These are phyloP conservation scores for Triticum timopheevii DNA, from an alignment of 176 grass and related monocot genomes.

Conservation along the genomic window DNA sequence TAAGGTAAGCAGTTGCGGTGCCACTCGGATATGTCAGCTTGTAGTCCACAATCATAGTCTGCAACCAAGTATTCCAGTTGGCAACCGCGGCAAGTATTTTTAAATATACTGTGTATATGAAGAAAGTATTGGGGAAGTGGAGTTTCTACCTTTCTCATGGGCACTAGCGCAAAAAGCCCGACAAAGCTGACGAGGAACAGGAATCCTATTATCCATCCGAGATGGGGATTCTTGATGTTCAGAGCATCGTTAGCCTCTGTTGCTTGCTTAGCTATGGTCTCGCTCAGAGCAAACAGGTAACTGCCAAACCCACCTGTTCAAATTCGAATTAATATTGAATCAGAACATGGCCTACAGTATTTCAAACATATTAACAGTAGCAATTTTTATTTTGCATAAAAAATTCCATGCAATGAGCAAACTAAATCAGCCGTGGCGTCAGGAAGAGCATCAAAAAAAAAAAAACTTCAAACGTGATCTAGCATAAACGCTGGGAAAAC, in stretches of 20 bases:
- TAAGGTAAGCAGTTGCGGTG: constrained; percentile 82
- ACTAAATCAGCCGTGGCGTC: background rate
- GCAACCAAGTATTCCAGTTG: constrained; percentile 26
- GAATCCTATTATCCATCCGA: constrained; percentile 62
- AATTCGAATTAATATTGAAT: background rate
- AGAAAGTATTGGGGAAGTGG: background rate
- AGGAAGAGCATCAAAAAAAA: background rate
- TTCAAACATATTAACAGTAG: background rate
- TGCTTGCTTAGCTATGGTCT: constrained; percentile 37
- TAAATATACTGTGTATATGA: background rate
- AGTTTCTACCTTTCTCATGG: constrained; percentile 48
- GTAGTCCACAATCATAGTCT: constrained; percentile 93
- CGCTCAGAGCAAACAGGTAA: constrained; percentile 54
- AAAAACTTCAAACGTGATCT: background rate
- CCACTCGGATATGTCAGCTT: constrained; percentile 90
- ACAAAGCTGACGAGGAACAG: constrained; percentile 60
- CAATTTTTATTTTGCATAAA: background rate
- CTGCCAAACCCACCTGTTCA: constrained; percentile 54
- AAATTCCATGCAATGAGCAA: background rate
- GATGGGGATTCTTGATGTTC: constrained; percentile 44
- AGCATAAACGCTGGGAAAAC: background rate
- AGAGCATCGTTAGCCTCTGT: constrained; percentile 49
- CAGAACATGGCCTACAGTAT: background rate
- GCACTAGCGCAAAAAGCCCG: constrained; percentile 52
- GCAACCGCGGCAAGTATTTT: background rate